Percentiles rank a stretch among this genome's conserved stretches.
Conservation (phyloP, 2,329 filamentous ascomycete genomes). For the Colletotrichum lindemuthianum region DNA sequence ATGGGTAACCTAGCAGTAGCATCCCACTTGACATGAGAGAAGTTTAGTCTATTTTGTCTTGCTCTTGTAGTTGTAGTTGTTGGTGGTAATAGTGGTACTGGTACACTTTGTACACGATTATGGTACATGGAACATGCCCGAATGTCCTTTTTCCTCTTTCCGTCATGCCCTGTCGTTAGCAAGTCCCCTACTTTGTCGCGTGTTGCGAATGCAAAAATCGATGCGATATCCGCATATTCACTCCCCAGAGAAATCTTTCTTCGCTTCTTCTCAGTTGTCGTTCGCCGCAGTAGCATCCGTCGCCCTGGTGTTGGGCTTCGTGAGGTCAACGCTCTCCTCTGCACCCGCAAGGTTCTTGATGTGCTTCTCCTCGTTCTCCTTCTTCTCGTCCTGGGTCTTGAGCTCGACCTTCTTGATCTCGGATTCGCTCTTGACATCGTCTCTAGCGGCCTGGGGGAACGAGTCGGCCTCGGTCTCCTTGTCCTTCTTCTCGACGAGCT, state of each 20-base stretch:
- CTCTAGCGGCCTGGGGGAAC: constrained; percentile 7
- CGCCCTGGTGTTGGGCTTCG: constrained; percentile 40
- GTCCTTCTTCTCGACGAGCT: constrained; percentile 8
- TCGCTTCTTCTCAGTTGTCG: constrained; percentile 25
- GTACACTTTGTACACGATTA: constrained; percentile 36
- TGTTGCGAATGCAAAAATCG: too few relatives aligned
- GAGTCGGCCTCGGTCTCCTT: constrained; percentile 18
- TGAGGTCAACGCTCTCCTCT: constrained; percentile 29
- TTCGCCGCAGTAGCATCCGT: constrained; percentile 47
- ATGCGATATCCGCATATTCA: too few relatives aligned
- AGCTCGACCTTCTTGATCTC: constrained; percentile 32
- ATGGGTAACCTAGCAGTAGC: too few relatives aligned
- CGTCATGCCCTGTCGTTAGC: constrained; percentile 34
- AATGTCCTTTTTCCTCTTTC: not conserved
- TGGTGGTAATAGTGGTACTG: not conserved
- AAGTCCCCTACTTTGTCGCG: not conserved
- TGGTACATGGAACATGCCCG: constrained; percentile 32
- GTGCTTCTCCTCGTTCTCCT: constrained; percentile 22
- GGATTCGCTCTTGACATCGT: constrained; percentile 18
- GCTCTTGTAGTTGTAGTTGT: not conserved
- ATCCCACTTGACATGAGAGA: constrained; percentile 5
- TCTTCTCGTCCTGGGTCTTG: constrained; percentile 34
- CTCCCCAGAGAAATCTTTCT: not conserved
- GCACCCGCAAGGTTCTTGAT: constrained; percentile 11
- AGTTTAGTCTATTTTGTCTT: constrained; percentile 31